Percentiles rank a stretch among this genome's conserved stretches.
These are phyloP conservation scores for Dichotomopilus funicola DNA, from an alignment of 2,329 filamentous ascomycete species.

Conservation along the genomic window DNA sequence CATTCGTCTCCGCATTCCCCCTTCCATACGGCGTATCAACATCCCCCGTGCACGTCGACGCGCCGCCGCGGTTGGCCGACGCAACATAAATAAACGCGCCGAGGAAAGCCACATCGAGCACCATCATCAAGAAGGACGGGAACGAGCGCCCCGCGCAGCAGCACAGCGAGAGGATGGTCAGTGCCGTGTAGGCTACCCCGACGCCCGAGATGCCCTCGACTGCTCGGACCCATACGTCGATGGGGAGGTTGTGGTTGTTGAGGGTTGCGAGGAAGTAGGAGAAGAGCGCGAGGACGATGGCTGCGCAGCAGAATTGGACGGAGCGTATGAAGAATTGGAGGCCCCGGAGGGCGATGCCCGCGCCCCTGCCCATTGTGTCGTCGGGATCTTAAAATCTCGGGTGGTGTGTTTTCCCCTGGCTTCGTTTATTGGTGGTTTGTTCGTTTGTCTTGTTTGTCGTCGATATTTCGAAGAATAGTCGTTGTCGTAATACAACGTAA, in stretches of 20 bases:
- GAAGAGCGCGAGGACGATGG: conserved; percentile 70
- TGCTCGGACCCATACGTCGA: conserved; percentile 61
- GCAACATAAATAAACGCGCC: conserved; percentile 79
- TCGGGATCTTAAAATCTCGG: not conserved
- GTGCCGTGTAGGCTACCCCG: conserved; percentile 65
- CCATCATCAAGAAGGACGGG: conserved; percentile 64
- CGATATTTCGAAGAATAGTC: not conserved
- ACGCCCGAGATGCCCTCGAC: conserved; percentile 73
- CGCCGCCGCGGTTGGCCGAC: conserved; percentile 63
- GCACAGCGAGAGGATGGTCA: conserved; percentile 69
- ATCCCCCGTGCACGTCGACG: conserved; percentile 51
- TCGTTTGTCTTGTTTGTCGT: not conserved
- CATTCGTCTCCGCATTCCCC: conserved; percentile 46
- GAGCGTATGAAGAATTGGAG: conserved; percentile 65
- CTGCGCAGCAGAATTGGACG: conserved; percentile 66
- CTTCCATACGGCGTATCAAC: conserved; percentile 64
- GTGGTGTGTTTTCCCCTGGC: no score
- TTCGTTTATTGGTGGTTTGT: no score
- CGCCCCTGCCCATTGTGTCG: conserved; percentile 49
- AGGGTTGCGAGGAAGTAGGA: conserved; percentile 78
- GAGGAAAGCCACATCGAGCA: conserved; percentile 71
- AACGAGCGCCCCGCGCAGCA: conserved; percentile 69
- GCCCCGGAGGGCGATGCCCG: conserved; percentile 59
- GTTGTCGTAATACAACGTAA: no score
- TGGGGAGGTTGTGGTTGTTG: conserved; percentile 54